A percentile compares a stretch with the other conserved stretches of the same genome.
Evolutionary conservation across 306 rosid genomes (phyloP).

Genomic region (Neltuma alba): DNA sequence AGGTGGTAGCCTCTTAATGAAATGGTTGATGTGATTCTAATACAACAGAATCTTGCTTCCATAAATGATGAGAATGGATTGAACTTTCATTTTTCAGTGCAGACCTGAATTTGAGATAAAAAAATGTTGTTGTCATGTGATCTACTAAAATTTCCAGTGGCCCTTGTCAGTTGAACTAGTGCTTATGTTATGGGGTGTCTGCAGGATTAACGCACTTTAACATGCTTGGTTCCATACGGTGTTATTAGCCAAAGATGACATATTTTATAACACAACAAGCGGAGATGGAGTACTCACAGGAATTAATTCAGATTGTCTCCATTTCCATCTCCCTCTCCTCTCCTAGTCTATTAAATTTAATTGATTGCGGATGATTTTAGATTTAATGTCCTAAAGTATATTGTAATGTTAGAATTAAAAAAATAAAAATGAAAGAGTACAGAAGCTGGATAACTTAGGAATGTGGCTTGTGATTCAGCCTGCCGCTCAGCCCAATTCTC

Average conservation of each 20-base stretch:
- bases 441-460: too few relatives aligned
- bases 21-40: slow-evolving; percentile 21
- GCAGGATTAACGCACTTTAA: neutral
- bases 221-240: neutral
- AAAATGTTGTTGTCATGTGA: neutral
- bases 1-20: slow-evolving; percentile 23
- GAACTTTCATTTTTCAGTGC: slow-evolving; percentile 16
- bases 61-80: neutral
- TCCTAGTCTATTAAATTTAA: too few relatives aligned
- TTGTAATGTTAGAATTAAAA: too few relatives aligned
- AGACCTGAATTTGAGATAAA: slow-evolving; percentile 16
- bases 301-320: too few relatives aligned
- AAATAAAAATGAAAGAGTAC: too few relatives aligned
- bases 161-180: neutral
- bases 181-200: neutral
- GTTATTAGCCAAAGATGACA: neutral
- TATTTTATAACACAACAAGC: too few relatives aligned
- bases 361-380: too few relatives aligned
- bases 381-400: too few relatives aligned
- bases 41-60: slow-evolving; percentile 3
- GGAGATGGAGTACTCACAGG: too few relatives aligned
- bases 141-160: neutral
- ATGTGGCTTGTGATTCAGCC: too few relatives aligned
- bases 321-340: too few relatives aligned
- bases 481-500: too few relatives aligned